Conservation (phyloP, 345 rosid species). For the Syzygium jambos region DNA sequence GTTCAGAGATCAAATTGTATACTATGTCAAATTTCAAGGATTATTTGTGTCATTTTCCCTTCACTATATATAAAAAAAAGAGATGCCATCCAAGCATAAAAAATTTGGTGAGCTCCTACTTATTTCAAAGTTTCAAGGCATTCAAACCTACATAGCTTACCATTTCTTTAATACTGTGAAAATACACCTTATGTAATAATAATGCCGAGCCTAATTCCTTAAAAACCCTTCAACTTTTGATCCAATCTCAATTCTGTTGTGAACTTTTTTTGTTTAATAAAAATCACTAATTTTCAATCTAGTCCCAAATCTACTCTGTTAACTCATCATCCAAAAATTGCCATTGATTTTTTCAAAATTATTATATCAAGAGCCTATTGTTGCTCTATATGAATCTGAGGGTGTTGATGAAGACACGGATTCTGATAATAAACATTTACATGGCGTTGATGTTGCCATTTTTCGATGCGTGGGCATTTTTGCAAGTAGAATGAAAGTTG, state of each 20-base stretch:
- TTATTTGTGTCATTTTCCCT: too few relatives aligned
- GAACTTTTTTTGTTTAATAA: too few relatives aligned
- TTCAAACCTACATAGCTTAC: too few relatives aligned
- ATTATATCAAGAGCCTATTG: background rate
- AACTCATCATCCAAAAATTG: background rate
- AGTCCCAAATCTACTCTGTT: background rate
- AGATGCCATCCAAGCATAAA: background rate
- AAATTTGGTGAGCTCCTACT: background rate
- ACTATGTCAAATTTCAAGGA: too few relatives aligned
- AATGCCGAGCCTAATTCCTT: too few relatives aligned
- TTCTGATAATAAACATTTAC: background rate
- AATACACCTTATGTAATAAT: too few relatives aligned
- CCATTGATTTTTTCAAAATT: background rate
- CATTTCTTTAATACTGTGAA: too few relatives aligned
- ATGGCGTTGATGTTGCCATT: background rate
- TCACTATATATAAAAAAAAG: background rate
- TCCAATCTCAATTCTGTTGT: too few relatives aligned
- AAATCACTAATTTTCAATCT: too few relatives aligned
- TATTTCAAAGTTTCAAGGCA: too few relatives aligned
- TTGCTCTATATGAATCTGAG: background rate
- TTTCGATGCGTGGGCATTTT: background rate
- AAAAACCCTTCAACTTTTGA: too few relatives aligned
- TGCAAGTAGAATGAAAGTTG: background rate
- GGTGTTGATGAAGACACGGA: background rate
- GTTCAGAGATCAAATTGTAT: too few relatives aligned